Evolutionary conservation across 169 alveolate species (phyloP).

Genomic region (Amoebophrya sp.): DNA sequence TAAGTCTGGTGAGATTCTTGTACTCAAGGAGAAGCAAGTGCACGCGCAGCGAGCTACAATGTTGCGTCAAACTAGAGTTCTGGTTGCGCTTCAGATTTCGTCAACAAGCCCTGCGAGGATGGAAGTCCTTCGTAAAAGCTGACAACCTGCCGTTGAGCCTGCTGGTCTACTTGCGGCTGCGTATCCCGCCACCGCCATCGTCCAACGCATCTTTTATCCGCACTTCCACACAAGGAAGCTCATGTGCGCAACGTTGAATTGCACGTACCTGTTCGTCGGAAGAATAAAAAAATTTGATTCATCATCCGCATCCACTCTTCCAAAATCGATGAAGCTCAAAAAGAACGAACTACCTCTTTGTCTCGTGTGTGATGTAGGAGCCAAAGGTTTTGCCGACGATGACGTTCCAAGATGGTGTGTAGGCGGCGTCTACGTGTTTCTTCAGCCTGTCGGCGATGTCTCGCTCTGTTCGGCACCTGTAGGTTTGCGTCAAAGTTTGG

Average conservation of each 20-base stretch:
- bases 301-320: not conserved
- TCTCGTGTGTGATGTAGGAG: not conserved
- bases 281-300: not conserved
- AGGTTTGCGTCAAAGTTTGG: not conserved
- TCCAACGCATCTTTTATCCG: no score
- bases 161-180: no score
- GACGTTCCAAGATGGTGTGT: not conserved
- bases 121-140: no score
- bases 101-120: no score
- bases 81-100: no score
- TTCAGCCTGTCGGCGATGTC: not conserved
- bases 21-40: no score
- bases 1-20: no score
- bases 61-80: no score
- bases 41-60: no score
- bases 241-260: not conserved
- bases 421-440: not conserved
- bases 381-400: not conserved
- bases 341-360: not conserved
- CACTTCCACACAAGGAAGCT: not conserved
- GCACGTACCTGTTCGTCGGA: not conserved
- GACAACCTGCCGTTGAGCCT: no score
- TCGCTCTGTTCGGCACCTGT: constrained; percentile 3
- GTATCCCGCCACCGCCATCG: no score
- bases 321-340: no score